A percentile compares a stretch with the other conserved stretches of the same genome.
These are phyloP conservation scores for Alternaria sp. DNA, from an alignment of 2,329 filamentous ascomycete species.

Conservation along the genomic window DNA sequence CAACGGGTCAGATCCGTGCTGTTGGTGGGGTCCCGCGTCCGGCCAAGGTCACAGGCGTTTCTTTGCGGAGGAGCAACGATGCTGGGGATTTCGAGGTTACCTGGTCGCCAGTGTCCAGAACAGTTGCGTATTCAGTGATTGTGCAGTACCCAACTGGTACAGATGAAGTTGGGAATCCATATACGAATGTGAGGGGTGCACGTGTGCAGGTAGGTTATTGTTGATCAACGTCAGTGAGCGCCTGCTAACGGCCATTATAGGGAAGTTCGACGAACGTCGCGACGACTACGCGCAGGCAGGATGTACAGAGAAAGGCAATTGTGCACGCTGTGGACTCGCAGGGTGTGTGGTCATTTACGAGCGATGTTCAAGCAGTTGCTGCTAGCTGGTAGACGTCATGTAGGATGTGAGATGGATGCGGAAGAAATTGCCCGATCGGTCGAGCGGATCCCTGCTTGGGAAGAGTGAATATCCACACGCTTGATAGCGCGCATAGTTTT, in stretches of 20 bases:
- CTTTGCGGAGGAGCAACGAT: constrained; percentile 7
- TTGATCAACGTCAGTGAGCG: neutral
- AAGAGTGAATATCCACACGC: neutral
- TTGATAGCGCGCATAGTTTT: no score
- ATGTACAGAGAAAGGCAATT: constrained; percentile 10
- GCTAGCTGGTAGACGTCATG: constrained; percentile 7
- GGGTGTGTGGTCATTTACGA: constrained; percentile 18
- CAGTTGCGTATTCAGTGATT: constrained; percentile 17
- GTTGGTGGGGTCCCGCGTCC: neutral
- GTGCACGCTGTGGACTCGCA: constrained; percentile 14
- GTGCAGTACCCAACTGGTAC: constrained; percentile 17
- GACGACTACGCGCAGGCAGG: constrained; percentile 3
- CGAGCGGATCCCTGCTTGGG: neutral
- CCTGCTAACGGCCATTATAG: neutral
- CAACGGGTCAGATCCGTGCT: constrained; percentile 4
- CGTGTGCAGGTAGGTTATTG: constrained; percentile 8
- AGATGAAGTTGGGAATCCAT: constrained; percentile 14
- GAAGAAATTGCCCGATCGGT: constrained; percentile 10
- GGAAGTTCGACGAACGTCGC: neutral
- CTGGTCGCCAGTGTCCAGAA: constrained; percentile 11
- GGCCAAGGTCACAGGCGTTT: constrained; percentile 5
- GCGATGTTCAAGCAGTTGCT: constrained; percentile 3
- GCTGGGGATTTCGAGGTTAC: constrained; percentile 11
- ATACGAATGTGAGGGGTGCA: constrained; percentile 14
- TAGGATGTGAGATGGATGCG: neutral